Base-by-base conservation (phyloP, 345 rosid species). In the Viola odorata region DNA sequence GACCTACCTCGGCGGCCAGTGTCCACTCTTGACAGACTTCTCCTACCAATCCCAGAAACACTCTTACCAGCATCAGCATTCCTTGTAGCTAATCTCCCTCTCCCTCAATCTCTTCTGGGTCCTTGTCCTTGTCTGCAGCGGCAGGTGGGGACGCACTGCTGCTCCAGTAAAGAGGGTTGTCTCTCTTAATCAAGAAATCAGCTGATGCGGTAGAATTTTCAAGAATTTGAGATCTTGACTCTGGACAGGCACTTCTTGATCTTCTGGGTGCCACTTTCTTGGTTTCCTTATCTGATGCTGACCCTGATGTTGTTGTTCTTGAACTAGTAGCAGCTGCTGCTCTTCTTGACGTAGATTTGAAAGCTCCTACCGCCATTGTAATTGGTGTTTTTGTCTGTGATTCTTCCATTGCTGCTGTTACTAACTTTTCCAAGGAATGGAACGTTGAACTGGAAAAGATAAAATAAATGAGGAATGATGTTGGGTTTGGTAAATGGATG, bases 201-300 rank as follows among this genome's bases (percentile, higher is more conserved):
- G 79, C 56, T 13, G 73, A 62, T n/a, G 61, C 5, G n/a, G 69
- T 23, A 11, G 71, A 32, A 13, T 58, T 7, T 9, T 56, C 72
- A 15, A 59, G 71, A 23, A n/a, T 41, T 32, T 55, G 60, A 62
- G 71, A 71, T 73, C 91, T 79, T 15, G 92, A 45, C 66, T 68
- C 76, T 17, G 85, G 84, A 57, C 85, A 81, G 7, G 83, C 92
- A 45, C 92, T 86, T 58, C 78, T 75, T 15, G 92, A 83, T 68
- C 92, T 75, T 59, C 84, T 74, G 47, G 65, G 72, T 5, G 75
- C 77, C 39, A 53, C 64, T 55, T 66, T 68, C n/a, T 58, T 54
- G 64, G 16, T 52, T 58, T 61, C 71, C 63, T 52, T 61, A 45
- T 65, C 45, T 32, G 80, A 56, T 17, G 72, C n/a, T 12, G 62